phyloP scores from a whole-genome alignment of 768 basidiomycete species.

The Leccinum subgranulosum region DNA sequence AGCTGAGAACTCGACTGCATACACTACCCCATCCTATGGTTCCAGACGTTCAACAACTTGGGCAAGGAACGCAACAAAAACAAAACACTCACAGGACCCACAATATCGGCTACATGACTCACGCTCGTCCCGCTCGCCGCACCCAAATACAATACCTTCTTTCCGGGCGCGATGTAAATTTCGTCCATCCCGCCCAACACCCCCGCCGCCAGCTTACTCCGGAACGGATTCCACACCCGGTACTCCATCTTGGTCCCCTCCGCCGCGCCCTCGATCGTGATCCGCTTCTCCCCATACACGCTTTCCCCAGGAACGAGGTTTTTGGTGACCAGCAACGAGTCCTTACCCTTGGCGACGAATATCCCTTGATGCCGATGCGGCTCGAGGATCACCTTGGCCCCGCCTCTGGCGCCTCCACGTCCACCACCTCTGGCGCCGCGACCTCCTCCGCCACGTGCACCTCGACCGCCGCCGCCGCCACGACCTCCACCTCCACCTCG shows the following conservation, averaged over 20 bases:
- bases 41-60: slow-evolving; percentile 5
- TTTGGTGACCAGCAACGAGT: slow-evolving; percentile 94
- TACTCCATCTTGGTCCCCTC: slow-evolving; percentile 92
- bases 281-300: slow-evolving; percentile 98
- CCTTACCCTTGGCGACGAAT: slow-evolving; percentile 97
- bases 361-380: slow-evolving; percentile 93
- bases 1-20: slow-evolving; percentile 97
- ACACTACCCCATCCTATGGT: slow-evolving; percentile 86
- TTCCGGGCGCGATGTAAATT: slow-evolving; percentile 89
- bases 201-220: slow-evolving; percentile 94
- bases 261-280: slow-evolving; percentile 73
- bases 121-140: slow-evolving; percentile 98
- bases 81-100: slow-evolving; percentile 74
- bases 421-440: slow-evolving; percentile 58
- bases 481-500: slow-evolving; percentile 36
- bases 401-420: slow-evolving; percentile 73
- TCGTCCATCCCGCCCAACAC: slow-evolving; percentile 93
- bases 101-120: slow-evolving; percentile 97
- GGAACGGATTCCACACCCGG: slow-evolving; percentile 99
- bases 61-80: not conserved
- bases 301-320: slow-evolving; percentile 97
- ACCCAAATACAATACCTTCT: slow-evolving; percentile 96
- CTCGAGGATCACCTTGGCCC: slow-evolving; percentile 87
- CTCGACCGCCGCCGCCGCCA: slow-evolving; percentile 46
- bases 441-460: slow-evolving; percentile 41